Base-by-base conservation (phyloP, 2,329 filamentous ascomycete species). In the Chrysoporthe cubensis region DNA sequence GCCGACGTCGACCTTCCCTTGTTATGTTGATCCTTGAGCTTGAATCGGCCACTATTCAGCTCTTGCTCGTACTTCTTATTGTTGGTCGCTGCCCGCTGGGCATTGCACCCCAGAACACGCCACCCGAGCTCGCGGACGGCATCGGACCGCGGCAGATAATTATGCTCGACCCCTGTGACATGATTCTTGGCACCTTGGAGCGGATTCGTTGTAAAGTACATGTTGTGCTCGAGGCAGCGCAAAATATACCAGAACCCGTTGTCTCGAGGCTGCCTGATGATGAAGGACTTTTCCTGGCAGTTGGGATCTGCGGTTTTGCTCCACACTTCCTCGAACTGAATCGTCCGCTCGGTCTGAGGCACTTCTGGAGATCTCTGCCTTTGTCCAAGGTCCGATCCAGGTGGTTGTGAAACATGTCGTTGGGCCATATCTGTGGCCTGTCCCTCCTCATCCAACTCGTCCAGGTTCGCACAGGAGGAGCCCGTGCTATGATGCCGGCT, bases 201-300 rank as follows among this genome's bases (percentile, higher is more conserved):
- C 50, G 9, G 13, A 52, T 50, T 4, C 26, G 26, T 60, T 3
- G 34, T 58, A 26, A 65, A 60, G 46, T 52, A 59, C 34, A 43
- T 18, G n/a, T 43, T 44, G 7, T 65, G 56, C 44, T 65, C 6
- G 14, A 21, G 43, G 14, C 64, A 65, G 40, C 56, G 44, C 4
- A 60, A 18, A 5, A 65, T 60, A 14, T 60, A 65, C 64, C 64
- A 60, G 9, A 16, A 52, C 13, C 42, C 34, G 64, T 34, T 52
- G 2, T 4, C 3, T 3, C 2, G n/a, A 3, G 64, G 64, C 6
- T 21, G 46, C 37, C 40, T 16, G 4, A 60, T 21, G n/a, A 65
- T 65, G 56, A 32, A 60, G 44, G 48, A 58, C 44, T 60, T 65
- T 1, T 65, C 56, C 14, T 32, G 18, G 26, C 52, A 59, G 9